Percentiles rank a stretch among this genome's conserved stretches.
These are phyloP conservation scores for Wallacemonas rigidus DNA, from an alignment of 208 protist species.

Conservation along the genomic window DNA sequence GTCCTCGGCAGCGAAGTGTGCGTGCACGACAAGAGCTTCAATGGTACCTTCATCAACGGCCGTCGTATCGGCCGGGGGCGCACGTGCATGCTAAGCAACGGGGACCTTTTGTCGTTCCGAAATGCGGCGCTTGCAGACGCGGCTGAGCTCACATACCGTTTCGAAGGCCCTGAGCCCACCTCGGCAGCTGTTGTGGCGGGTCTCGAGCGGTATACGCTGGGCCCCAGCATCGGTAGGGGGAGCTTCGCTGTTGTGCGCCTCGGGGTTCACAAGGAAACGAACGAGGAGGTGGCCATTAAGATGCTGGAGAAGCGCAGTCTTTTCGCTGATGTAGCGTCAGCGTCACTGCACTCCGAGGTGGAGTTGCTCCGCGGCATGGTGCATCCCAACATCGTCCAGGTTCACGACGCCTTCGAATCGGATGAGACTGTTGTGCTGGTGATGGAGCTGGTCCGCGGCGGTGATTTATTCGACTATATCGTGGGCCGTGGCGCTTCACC, in stretches of 20 bases:
- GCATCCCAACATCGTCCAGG: conserved; percentile 70
- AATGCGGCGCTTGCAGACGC: conserved; percentile 49
- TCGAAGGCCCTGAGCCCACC: conserved; percentile 23
- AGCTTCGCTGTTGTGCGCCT: conserved; percentile 66
- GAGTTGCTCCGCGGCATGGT: conserved; percentile 63
- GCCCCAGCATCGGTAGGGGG: conserved; percentile 54
- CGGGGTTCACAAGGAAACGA: conserved; percentile 37
- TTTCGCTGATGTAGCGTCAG: conserved; percentile 33
- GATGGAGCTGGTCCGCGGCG: conserved; percentile 77
- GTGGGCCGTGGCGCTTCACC: conserved; percentile 47
- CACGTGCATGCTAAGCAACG: conserved; percentile 32
- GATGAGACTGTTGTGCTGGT: conserved; percentile 54
- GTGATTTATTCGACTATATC: conserved; percentile 84
- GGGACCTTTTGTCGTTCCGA: conserved; percentile 55
- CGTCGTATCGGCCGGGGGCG: conserved; percentile 39
- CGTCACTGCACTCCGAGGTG: conserved; percentile 63
- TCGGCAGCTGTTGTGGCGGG: conserved; percentile 15
- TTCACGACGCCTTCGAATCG: conserved; percentile 65
- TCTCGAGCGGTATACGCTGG: conserved; percentile 43
- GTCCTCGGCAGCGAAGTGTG: conserved; percentile 57
- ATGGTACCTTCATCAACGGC: conserved; percentile 82
- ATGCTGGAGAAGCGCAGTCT: conserved; percentile 61
- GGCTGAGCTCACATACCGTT: conserved; percentile 28
- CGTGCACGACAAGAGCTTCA: conserved; percentile 68
- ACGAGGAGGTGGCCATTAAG: conserved; percentile 63